Evolutionary conservation across 352 stramenopile genomes (phyloP).

Genomic region (Phytophthora pluvialis): DNA sequence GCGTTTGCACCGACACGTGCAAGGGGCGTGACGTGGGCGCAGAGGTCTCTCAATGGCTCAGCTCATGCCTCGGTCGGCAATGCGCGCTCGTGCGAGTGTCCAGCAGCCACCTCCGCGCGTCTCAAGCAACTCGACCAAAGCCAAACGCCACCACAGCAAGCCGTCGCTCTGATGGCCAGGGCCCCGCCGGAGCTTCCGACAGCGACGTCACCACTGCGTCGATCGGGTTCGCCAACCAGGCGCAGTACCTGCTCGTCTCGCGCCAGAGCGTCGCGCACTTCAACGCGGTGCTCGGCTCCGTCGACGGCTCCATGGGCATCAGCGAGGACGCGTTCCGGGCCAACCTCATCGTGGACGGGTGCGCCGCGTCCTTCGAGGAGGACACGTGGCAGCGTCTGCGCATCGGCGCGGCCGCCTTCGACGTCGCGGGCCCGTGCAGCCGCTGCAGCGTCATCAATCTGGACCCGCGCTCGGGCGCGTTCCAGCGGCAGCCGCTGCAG

Average conservation of each 20-base stretch:
- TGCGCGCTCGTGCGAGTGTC: constrained; percentile 79
- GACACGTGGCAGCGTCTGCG: constrained; percentile 65
- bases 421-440: constrained; percentile 70
- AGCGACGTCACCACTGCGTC: constrained; percentile 23
- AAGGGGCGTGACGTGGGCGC: constrained; percentile 58
- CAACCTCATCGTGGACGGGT: constrained; percentile 76
- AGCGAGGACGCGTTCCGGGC: constrained; percentile 75
- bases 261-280: constrained; percentile 59
- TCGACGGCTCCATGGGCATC: constrained; percentile 40
- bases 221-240: constrained; percentile 82
- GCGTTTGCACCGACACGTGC: constrained; percentile 61
- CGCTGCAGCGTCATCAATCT: constrained; percentile 89
- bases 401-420: constrained; percentile 52
- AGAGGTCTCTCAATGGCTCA: constrained; percentile 72
- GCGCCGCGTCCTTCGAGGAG: constrained; percentile 71
- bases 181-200: constrained; percentile 1
- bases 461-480: constrained; percentile 68
- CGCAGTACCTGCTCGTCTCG: constrained; percentile 73
- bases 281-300: constrained; percentile 47
- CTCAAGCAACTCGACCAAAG: constrained; percentile 26
- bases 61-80: constrained; percentile 54
- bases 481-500: constrained; percentile 63
- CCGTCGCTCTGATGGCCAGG: not conserved
- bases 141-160: not conserved
- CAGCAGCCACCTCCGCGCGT: constrained; percentile 46